Conservation (phyloP, 1,284 basidiomycete species). For the Ceratobasidium sp. region DNA sequence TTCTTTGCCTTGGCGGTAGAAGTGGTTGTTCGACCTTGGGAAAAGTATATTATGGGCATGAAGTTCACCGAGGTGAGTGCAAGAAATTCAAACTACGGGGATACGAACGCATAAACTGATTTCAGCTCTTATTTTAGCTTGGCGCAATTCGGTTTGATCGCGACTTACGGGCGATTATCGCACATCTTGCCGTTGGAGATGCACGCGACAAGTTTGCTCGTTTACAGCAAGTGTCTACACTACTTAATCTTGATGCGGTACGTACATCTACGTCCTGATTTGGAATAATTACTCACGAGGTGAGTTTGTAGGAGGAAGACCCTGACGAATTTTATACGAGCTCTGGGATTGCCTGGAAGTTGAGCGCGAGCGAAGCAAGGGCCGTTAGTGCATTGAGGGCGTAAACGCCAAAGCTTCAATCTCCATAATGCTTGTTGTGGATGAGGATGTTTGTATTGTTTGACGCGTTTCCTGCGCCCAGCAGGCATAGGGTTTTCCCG, state of each 20-base stretch:
- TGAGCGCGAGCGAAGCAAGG: constrained; percentile 81
- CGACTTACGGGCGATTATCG: constrained; percentile 85
- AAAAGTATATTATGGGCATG: constrained; percentile 82
- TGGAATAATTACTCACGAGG: constrained; percentile 10
- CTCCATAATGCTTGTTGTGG: too few species aligned
- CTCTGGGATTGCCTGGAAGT: constrained; percentile 90
- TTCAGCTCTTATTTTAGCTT: constrained; percentile 63
- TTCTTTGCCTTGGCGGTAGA: constrained; percentile 89
- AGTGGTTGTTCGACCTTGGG: constrained; percentile 91
- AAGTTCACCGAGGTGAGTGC: constrained; percentile 85
- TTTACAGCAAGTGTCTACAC: constrained; percentile 91
- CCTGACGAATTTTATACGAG: constrained; percentile 92
- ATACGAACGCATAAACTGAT: constrained; percentile 3
- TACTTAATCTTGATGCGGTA: constrained; percentile 90
- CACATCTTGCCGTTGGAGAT: constrained; percentile 86
- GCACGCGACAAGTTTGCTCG: constrained; percentile 91
- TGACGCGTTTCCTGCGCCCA: too few species aligned
- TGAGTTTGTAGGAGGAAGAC: constrained; percentile 76
- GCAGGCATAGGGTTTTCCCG: too few species aligned
- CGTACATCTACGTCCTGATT: constrained; percentile 50
- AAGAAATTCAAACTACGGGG: constrained; percentile 4
- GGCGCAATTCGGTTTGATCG: constrained; percentile 98
- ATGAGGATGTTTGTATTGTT: too few species aligned
- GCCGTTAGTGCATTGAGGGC: constrained; percentile 70
- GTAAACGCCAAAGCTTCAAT: constrained; percentile 45